Evolutionary conservation across 2,329 filamentous ascomycete genomes (phyloP).

Genomic region (Phoma herbarum): DNA sequence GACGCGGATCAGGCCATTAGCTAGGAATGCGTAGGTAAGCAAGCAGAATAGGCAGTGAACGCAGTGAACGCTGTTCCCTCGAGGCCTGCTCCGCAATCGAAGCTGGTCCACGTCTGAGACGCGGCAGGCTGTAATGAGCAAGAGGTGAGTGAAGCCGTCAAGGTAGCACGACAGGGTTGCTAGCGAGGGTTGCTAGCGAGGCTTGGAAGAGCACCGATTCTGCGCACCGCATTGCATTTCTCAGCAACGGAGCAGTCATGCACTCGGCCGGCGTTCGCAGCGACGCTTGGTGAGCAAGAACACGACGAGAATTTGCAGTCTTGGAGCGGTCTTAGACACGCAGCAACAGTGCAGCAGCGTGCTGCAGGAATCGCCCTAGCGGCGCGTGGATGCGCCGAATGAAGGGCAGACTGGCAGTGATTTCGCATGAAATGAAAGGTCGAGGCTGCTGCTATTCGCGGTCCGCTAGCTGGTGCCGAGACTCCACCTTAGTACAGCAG

Average conservation of each 20-base stretch:
- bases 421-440: constrained; percentile 19
- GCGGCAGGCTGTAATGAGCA: constrained; percentile 8
- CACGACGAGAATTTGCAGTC: constrained; percentile 2
- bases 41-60: neutral
- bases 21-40: constrained; percentile 9
- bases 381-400: constrained; percentile 9
- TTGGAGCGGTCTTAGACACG: constrained; percentile 2
- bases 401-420: constrained; percentile 1
- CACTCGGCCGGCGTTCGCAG: constrained; percentile 12
- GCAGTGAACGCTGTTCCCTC: constrained; percentile 12
- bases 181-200: constrained; percentile 19
- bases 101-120: neutral
- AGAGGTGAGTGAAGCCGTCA: constrained; percentile 5
- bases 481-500: constrained; percentile 3
- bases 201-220: constrained; percentile 5
- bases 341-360: neutral
- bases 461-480: constrained; percentile 19
- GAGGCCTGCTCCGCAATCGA: neutral
- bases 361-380: constrained; percentile 6
- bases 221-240: constrained; percentile 17
- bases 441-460: constrained; percentile 21
- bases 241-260: constrained; percentile 13
- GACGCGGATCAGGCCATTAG: neutral
- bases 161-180: constrained; percentile 17
- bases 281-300: constrained; percentile 5